Base-by-base conservation (phyloP, 805 yeast genomes). In the Grigorovia humatica region DNA sequence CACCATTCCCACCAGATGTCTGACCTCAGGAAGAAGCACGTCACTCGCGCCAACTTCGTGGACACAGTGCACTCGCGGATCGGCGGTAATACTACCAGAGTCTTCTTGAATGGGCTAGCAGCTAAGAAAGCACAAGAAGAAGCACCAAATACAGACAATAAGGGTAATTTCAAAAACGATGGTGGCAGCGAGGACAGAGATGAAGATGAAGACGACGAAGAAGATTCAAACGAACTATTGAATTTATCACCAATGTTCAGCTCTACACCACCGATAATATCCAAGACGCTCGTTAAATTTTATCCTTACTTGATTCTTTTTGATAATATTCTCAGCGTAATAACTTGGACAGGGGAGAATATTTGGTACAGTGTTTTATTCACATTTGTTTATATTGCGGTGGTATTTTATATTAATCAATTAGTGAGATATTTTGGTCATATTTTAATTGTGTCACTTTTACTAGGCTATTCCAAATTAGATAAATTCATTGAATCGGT, bases 301-400 rank as follows among this genome's bases (percentile, higher is more conserved):
- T 90, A 91, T 65, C 98, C 98, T 1, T 88, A 88, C 63, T 72
- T 91, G 43, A 74, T 86, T 40, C 76, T 85, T 1, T 80, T 82
- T n/a, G 88, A 90, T 66, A 80, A 81, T 57, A 54, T 79, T 2
- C 72, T 89, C 51, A 82, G 87, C 44, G 74, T 90, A 43, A 67
- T 87, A 43, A 90, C 98, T 0, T 91, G 99, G 99, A 87, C 98
- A 2, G 82, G 83, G 55, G 89, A 85, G 41, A 95, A 88, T 66
- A 74, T 78, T 38, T 88, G 91, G 88, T 69, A 83, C 51, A 81
- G 88, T 59, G 71, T 85, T 18, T 74, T 88, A 29, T 76, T 79
- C 4, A 59, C 60, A 13, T 48, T 59, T 18, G 58, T 73, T 13
- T 82, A 79, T 65, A 70, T 80, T 2, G 70, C 83, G 3, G 61